Base-by-base conservation (phyloP, 2,329 filamentous ascomycete genomes). In the Endoconidiophora polonica region DNA sequence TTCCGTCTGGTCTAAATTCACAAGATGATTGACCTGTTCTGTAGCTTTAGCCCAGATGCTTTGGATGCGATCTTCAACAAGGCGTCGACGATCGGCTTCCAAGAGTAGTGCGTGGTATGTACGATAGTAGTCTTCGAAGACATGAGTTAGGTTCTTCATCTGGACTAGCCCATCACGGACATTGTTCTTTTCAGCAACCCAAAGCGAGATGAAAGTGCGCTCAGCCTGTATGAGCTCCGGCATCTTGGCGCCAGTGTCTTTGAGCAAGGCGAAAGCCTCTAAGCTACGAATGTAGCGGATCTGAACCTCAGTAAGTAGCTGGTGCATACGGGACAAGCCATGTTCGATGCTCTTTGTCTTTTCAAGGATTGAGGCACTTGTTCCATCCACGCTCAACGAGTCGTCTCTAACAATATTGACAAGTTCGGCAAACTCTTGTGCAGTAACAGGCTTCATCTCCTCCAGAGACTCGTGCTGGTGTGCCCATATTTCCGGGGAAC, bases 31-130 rank as follows among this genome's bases (percentile, higher is more conserved):
- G 6, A 95, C 72, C 56, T 81, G 81, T 52, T 81, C 77, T 60
- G 80, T 78, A 1, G 90, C 85, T 58, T 88, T 87, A 54, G 76
- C 76, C 59, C 87, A 82, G 23, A 94, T 77, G 41, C 71, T 72
- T 56, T 80, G 73, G 48, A 93, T 81, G 55, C 83, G 79, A 29
- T 81, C 77, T 58, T 91, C 83, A 36, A 85, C 77, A 12, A 73
- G 69, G 53, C 77, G 77, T 7, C 91, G 74, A 22, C 91, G 73
- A 48, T 83, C 81, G 4, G 87, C 81, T 62, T 98, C 91, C 1
- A 94, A 72, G 22, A 95, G 73, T 10, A 98, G 68, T 18, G 81
- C 79, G 57, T 86, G 83, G 60, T 98, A 96, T 0, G 87, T 86
- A 48, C 78, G 74, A 18, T 84, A 72, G 59, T 96, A 98, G 16